Conservation (phyloP, 2,329 filamentous ascomycete genomes). For the Scorias spongiosa region DNA sequence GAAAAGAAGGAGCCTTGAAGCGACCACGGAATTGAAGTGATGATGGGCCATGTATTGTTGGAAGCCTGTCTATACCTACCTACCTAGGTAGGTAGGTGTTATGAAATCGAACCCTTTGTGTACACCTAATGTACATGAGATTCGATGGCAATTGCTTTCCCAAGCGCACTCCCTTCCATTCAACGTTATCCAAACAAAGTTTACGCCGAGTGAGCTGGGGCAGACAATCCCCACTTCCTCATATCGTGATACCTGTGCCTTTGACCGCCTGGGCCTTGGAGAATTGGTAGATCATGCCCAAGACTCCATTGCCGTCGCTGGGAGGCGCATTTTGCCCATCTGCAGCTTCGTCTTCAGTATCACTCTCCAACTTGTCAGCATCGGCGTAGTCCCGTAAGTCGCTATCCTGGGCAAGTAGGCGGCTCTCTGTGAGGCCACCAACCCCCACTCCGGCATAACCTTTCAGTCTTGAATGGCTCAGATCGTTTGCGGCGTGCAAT, state of each 20-base stretch:
- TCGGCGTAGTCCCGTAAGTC: slow-evolving; percentile 40
- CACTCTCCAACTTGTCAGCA: slow-evolving; percentile 21
- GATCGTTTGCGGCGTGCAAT: not conserved
- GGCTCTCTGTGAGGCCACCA: slow-evolving; percentile 25
- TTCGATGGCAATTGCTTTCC: too few relatives aligned
- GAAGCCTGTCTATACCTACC: too few relatives aligned
- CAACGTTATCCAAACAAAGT: too few relatives aligned
- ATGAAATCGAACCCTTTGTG: too few relatives aligned
- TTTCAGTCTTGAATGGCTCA: not conserved
- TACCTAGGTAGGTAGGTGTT: too few relatives aligned
- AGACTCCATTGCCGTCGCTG: slow-evolving; percentile 38
- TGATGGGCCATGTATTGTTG: too few relatives aligned
- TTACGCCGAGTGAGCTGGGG: too few relatives aligned
- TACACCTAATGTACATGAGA: too few relatives aligned
- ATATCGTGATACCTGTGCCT: slow-evolving; percentile 16
- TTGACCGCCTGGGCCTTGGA: slow-evolving; percentile 43
- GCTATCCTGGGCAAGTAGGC: slow-evolving; percentile 36
- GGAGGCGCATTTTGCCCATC: slow-evolving; percentile 28
- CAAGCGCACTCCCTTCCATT: too few relatives aligned
- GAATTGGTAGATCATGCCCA: slow-evolving; percentile 53
- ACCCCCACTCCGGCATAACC: slow-evolving; percentile 1
- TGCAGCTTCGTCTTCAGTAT: slow-evolving; percentile 27
- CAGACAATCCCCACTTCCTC: slow-evolving; percentile 1
- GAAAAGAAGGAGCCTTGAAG: too few relatives aligned
- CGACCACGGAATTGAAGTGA: too few relatives aligned